Evolutionary conservation across 345 rosid species (phyloP).

Genomic region (Brassica incana): DNA sequence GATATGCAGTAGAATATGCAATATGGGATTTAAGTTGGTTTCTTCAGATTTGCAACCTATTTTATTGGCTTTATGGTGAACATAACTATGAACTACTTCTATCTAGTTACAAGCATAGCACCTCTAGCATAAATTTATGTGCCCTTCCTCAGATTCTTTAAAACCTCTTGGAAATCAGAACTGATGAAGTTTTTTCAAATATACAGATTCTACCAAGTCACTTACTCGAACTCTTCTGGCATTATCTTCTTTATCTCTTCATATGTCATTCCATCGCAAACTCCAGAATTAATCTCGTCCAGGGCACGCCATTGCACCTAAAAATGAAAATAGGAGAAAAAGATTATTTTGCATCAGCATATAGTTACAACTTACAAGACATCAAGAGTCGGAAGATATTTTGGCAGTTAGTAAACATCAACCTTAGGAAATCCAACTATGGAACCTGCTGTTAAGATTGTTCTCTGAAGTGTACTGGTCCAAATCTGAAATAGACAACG

Average conservation of each 20-base stretch:
- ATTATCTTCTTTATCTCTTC: conserved; percentile 88
- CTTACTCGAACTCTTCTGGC: conserved; percentile 98
- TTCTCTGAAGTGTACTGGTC: conserved; percentile 99
- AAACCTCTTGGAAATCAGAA: not conserved
- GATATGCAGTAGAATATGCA: not conserved
- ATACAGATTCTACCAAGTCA: conserved; percentile 15
- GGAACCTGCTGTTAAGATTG: conserved; percentile 83
- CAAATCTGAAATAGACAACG: conserved; percentile 59
- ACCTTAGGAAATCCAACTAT: conserved; percentile 97
- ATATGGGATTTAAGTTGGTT: not conserved
- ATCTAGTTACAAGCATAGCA: not conserved
- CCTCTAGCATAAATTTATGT: not conserved
- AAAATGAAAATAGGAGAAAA: conserved; percentile 20
- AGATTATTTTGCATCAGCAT: not conserved
- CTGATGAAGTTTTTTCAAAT: not conserved
- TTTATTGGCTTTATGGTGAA: conserved; percentile 16
- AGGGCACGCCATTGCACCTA: conserved; percentile 99
- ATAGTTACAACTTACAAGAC: not conserved
- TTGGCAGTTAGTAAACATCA: conserved; percentile 16
- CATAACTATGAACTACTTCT: not conserved
- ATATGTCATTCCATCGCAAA: conserved; percentile 98
- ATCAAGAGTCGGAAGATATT: not conserved
- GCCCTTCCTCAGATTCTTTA: not conserved
- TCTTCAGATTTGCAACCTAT: not conserved
- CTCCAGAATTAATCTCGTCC: conserved; percentile 99